Base-by-base conservation (phyloP, 1,284 basidiomycete species). In the Sphaerobolus stellatus region DNA sequence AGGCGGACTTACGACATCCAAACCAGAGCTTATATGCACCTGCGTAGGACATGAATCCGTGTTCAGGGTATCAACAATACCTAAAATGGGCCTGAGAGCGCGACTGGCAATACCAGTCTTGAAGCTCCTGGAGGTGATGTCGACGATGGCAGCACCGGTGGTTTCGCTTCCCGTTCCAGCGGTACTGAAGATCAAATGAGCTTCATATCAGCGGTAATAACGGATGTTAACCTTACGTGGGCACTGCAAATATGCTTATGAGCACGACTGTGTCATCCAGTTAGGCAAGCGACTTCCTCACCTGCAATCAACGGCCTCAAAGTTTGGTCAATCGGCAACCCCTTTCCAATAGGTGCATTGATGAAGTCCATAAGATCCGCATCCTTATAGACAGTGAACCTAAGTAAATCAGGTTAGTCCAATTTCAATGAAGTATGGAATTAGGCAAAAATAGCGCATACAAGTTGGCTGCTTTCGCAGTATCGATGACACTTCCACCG, bases 81-180 rank as follows among this genome's bases (percentile, higher is more conserved):
- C 95, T 22, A 98, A 76, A 5, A 87, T 81, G 0, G 95, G 95
- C 61, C 96, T 94, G 69, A 98, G 75, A 1, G 94, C 90, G 43
- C 95, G 85, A 63, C 82, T 94, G 2, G 95, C 91, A 61, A 98
- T 98, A 48, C 96, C 95, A 11, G 95, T 98, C 78, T 98, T 98
- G 81, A 97, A 96, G 14, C 86, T 83, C 64, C 82, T 83, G 1
- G 92, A 93, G 0, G 92, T 87, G 57, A 94, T 90, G 69, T 98
- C 96, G 48, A 97, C 83, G 62, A 98, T 98, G 14, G 96, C 93
- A 1, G 96, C 92, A n/a, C 96, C 96, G 2, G 95, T 98, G 1
- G 96, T 98, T 72, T 98, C 94, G 2, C 92, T 93, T 13, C 94
- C 95, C n/a, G 95, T 98, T 50, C 95, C 94, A 38, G 96, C 95